Evolutionary conservation across 805 yeast genomes (phyloP), one percentile per base, ranked within the genome.

Genomic region (Kodamaea nitidulidarum): DNA sequence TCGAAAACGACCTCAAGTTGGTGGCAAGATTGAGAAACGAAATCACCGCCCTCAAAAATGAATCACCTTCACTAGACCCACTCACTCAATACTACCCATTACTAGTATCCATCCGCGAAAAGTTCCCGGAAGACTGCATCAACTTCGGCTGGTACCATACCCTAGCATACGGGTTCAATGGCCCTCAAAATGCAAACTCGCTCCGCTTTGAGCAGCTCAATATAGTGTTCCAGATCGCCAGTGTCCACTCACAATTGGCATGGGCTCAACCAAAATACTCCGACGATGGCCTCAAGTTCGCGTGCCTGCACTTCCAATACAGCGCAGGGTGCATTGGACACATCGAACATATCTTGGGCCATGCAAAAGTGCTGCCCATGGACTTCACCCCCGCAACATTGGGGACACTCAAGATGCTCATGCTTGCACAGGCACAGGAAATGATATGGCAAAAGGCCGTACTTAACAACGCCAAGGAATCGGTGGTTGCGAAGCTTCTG

Each of bases 371-470:
- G 10, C 28, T 27, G 4, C 47, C 53, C 56, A 7, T 69, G 70
- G 87, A 78, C 38, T 58, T 85, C 11, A 77, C 76, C 28, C 31
- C 41, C 1, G 69, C 70, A 9, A 76, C 86, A 0, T 50, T 84
- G 7, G 60, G 64, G 9, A 65, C 80, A 12, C 60, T 88, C 38
- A 60, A 70, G 26, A 48, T 55, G 9, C 52, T 88, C 25, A 75
- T 76, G 76, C 54, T 84, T 28, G 93, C 95, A 0, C 95, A 87
- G 51, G 93, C 95, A 0, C 96, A 88, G 58, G 96, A 90, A 53
- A 71, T 78, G 9, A 78, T 83, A 36, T 88, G 96, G 96, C 78
- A 75, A 35, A 80, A 81, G 50, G 88, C 95, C 0, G 38, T 64
- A 3, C 58, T 68, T 0, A 56, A 61, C 27, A 56, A 61, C 12